Evolutionary conservation across 2,329 filamentous ascomycete species (phyloP), one percentile per base, ranked within the genome.

Genomic region (Pyrenophora seminiperda): DNA sequence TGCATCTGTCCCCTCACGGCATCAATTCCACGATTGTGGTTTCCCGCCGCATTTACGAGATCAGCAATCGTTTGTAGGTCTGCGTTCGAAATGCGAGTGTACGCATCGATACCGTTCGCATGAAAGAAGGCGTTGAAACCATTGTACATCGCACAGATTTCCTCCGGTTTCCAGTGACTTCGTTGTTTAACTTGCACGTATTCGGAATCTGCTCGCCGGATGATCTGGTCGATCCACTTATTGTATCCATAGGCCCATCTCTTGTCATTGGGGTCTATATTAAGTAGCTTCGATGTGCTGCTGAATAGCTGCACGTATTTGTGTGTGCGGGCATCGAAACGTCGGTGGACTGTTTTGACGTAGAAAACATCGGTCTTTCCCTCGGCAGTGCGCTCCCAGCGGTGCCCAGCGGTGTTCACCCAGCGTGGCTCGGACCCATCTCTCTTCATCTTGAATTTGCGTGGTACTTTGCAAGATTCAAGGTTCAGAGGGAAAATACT

Each of bases 171-270:
- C 47, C 41, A 50, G 17, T 45, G 47, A 1, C 45, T 34, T 2
- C 41, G 47, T 7, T 11, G 19, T 20, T 40, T 50, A 10, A 39
- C 38, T 17, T 45, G 30, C 6, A 38, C 15, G 10, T 39, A 45
- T 3, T 18, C 30, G 7, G 34, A 36, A 18, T 50, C 40, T 2
- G 41, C 40, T 3, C 47, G 47, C 9, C 47, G 47, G 20, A 30
- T 40, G 15, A 50, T 50, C 20, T 50, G 47, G 18, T 45, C 36
- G 4, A 50, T 29, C 47, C 47, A 50, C 34, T 50, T 50, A 41
- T 50, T 40, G 29, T 50, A 50, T 3, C 27, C 34, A 5, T 45
- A 43, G 1, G 40, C 29, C 47, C 47, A 50, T 4, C 5, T 13
- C 20, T 45, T 50, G 15, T 50, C 18, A 10, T 50, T 50, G 1